Conservation (phyloP, 768 basidiomycete genomes). For the Leccinum pellstonianum region DNA sequence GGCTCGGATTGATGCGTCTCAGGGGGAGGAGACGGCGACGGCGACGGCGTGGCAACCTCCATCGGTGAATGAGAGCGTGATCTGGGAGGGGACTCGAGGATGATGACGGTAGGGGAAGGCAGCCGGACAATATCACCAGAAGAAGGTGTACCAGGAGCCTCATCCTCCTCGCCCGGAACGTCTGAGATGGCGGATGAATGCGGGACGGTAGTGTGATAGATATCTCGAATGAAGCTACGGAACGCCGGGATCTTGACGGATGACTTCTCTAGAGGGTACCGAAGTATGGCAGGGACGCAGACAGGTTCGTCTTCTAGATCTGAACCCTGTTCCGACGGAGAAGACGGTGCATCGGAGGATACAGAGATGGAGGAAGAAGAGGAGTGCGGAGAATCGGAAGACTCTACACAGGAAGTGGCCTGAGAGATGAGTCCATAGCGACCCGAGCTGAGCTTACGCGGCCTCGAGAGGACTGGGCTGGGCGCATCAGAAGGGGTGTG, state of each 20-base stretch:
- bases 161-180: constrained; percentile 11
- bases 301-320: constrained; percentile 51
- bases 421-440: constrained; percentile 57
- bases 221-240: constrained; percentile 31
- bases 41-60: constrained; percentile 44
- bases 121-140: constrained; percentile 4
- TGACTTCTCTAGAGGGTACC: constrained; percentile 14
- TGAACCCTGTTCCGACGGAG: constrained; percentile 42
- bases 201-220: constrained; percentile 17
- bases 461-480: constrained; percentile 29
- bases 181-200: constrained; percentile 15
- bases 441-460: constrained; percentile 45
- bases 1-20: constrained; percentile 35
- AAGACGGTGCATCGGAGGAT: constrained; percentile 35
- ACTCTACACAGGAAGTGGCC: constrained; percentile 24
- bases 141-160: constrained; percentile 8
- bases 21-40: constrained; percentile 29
- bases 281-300: constrained; percentile 16
- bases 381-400: constrained; percentile 27
- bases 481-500: constrained; percentile 23
- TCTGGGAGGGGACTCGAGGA: constrained; percentile 16
- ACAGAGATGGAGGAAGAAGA: constrained; percentile 42
- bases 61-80: constrained; percentile 49
- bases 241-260: constrained; percentile 34
- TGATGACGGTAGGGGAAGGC: constrained; percentile 19